These are phyloP conservation scores for Sugiyamaella novakii DNA, from an alignment of 1,139 yeast genomes.

Conservation along the genomic window DNA sequence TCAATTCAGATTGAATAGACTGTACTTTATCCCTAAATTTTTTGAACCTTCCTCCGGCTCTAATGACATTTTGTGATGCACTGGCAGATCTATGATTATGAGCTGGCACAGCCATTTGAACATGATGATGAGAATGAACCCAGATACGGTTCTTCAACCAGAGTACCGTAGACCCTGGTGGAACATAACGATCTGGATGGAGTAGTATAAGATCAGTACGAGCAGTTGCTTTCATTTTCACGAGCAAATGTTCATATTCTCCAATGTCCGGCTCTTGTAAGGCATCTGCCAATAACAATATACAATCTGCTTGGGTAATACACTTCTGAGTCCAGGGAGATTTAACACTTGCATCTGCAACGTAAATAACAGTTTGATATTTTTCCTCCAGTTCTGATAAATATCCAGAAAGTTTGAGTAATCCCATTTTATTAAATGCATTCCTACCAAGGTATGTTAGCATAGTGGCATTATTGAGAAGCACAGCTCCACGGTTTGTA, in stretches of 20 bases:
- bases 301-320: slow-evolving; percentile 91
- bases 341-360: slow-evolving; percentile 81
- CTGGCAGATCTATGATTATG: slow-evolving; percentile 7
- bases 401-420: slow-evolving; percentile 81
- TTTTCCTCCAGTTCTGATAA: slow-evolving; percentile 90
- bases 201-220: slow-evolving; percentile 82
- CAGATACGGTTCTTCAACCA: slow-evolving; percentile 87
- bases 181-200: slow-evolving; percentile 80
- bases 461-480: slow-evolving; percentile 80
- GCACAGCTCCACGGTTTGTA: slow-evolving; percentile 73
- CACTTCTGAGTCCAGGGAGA: slow-evolving; percentile 93
- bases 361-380: slow-evolving; percentile 81
- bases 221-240: slow-evolving; percentile 80
- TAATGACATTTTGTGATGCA: slow-evolving; percentile 7
- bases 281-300: slow-evolving; percentile 54
- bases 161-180: slow-evolving; percentile 77
- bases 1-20: slow-evolving; percentile 41
- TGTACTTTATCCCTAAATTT: slow-evolving; percentile 39
- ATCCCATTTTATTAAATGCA: slow-evolving; percentile 88
- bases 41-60: slow-evolving; percentile 31
- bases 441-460: slow-evolving; percentile 82
- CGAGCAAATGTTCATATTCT: slow-evolving; percentile 76
- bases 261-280: slow-evolving; percentile 70
- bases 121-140: slow-evolving; percentile 93
- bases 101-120: slow-evolving; percentile 47